Evolutionary conservation across 805 yeast genomes (phyloP).

Genomic region (Tetrapisispora nanseiensis): DNA sequence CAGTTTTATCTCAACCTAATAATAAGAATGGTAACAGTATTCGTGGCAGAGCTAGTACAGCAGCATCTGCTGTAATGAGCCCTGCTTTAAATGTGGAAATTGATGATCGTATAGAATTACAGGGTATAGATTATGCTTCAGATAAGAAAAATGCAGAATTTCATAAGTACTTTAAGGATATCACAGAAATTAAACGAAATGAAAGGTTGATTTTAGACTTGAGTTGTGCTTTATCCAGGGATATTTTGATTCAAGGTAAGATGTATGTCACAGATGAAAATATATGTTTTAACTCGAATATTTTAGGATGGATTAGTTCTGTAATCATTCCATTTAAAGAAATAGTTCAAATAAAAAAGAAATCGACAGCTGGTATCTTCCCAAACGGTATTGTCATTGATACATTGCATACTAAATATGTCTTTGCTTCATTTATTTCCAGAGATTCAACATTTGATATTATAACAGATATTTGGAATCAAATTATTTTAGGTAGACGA

Average conservation of each 20-base stretch:
- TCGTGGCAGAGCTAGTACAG: constrained; percentile 14
- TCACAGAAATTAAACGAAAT: constrained; percentile 30
- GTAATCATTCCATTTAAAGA: constrained; percentile 49
- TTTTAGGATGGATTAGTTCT: constrained; percentile 58
- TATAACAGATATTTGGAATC: constrained; percentile 55
- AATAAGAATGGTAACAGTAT: neutral
- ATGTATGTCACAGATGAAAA: constrained; percentile 47
- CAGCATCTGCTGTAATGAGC: constrained; percentile 10
- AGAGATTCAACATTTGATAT: constrained; percentile 45
- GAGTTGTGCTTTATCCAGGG: constrained; percentile 57
- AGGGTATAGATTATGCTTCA: constrained; percentile 30
- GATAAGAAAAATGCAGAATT: constrained; percentile 50
- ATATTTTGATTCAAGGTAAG: constrained; percentile 58
- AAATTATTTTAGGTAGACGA: constrained; percentile 26
- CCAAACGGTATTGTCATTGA: constrained; percentile 60
- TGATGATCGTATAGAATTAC: constrained; percentile 10
- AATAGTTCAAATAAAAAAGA: constrained; percentile 54
- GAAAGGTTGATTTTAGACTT: constrained; percentile 54
- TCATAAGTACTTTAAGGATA: constrained; percentile 46
- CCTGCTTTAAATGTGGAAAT: constrained; percentile 14
- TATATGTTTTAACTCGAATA: constrained; percentile 56
- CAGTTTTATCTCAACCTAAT: neutral
- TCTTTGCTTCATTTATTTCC: constrained; percentile 55
- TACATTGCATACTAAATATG: constrained; percentile 52
- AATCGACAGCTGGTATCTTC: constrained; percentile 54